Base-by-base conservation (phyloP, 202 grass and related monocot species). In the Carex arenaria region DNA sequence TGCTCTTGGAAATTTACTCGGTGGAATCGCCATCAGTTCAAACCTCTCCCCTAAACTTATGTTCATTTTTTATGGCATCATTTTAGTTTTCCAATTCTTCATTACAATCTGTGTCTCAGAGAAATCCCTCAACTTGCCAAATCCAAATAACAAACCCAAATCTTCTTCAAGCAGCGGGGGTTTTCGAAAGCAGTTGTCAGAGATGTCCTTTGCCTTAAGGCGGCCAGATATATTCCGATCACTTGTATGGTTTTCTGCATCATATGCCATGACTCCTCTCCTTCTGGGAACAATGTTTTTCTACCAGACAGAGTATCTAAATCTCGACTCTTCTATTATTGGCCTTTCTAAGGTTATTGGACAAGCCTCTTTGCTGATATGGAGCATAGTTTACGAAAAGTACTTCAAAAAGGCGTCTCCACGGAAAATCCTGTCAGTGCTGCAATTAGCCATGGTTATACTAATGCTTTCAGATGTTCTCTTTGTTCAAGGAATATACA, bases 211-310 rank as follows among this genome's bases (percentile, higher is more conserved):
- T 28, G 93, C 89, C 0, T 86, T 96, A 32, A 86, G 85, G 59
- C 89, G 89, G 64, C 91, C 93, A 0, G 96, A 92, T 85, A 96
- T 96, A 54, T 91, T 83, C 45, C 66, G 73, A 81, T 92, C 83
- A 31, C 67, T 99, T 64, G n/a, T 84, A 66, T 95, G 96, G 96
- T 93, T 99, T 85, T 90, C 88, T 82, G 55, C 85, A 57, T 99
- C 96, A 0, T 99, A 96, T 31, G 91, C 93, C 1, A 32, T 87
- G 60, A 85, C 93, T 86, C 96, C 96, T 49, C 90, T 94, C 85
- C 85, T 99, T 61, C 83, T 87, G 17, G 93, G 96, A 67, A 94
- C 93, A 15, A 99, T 96, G 96, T 99, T 99, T 86, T 99, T 99
- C 83, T 99, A 96, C 61, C 93, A 99, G 79, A 96, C 96, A 71